These are phyloP conservation scores for Wickerhamiella brachini DNA, from an alignment of 805 yeast genomes.

Conservation along the genomic window DNA sequence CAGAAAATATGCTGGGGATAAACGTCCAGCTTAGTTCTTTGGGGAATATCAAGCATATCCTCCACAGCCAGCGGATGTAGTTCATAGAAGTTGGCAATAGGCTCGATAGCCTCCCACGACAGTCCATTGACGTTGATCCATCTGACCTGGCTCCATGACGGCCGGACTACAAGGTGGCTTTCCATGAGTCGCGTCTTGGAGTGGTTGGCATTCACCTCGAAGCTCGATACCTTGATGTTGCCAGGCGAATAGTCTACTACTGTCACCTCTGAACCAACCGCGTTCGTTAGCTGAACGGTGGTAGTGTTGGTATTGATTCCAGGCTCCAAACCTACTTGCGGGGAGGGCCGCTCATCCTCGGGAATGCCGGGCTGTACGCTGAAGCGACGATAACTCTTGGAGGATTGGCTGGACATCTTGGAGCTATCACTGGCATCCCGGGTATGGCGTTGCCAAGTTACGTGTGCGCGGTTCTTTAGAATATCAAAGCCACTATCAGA, in stretches of 20 bases:
- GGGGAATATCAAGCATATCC: conserved; percentile 51
- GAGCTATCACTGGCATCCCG: background rate
- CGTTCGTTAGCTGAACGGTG: conserved; percentile 32
- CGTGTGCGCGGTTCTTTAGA: background rate
- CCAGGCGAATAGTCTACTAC: conserved; percentile 36
- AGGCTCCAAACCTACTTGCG: conserved; percentile 40
- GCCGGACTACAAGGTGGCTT: conserved; percentile 25
- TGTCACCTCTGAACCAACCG: conserved; percentile 41
- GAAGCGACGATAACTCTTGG: conserved; percentile 5
- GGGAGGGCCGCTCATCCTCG: background rate
- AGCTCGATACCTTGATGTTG: conserved; percentile 32
- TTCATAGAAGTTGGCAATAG: conserved; percentile 31
- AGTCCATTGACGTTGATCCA: conserved; percentile 48
- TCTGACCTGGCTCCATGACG: conserved; percentile 37
- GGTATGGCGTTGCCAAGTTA: background rate
- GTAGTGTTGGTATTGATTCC: conserved; percentile 42
- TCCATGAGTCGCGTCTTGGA: conserved; percentile 9
- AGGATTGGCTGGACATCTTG: background rate
- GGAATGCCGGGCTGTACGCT: conserved; percentile 6
- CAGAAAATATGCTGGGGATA: conserved; percentile 40
- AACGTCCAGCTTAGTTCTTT: conserved; percentile 43
- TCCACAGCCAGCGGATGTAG: conserved; percentile 45
- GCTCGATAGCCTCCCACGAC: conserved; percentile 45
- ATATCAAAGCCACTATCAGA: background rate
- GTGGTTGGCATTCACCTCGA: conserved; percentile 23